Evolutionary conservation across 129 eudicot genomes (phyloP).

Genomic region (Ambrosia trifida): DNA sequence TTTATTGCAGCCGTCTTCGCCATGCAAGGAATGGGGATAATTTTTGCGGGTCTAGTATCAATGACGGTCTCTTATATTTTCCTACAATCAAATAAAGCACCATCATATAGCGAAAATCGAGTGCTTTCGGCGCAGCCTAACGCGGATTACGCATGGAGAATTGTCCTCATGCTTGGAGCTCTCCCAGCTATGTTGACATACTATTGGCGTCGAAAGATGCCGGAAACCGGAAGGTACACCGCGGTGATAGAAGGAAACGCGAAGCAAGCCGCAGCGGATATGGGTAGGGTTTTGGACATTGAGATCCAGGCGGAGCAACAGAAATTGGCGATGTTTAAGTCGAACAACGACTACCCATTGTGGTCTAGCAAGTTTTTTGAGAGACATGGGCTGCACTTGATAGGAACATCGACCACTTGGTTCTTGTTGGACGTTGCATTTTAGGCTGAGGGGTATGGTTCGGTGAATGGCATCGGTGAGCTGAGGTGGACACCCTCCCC

Average conservation of each 20-base stretch:
- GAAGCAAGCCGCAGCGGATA: constrained; percentile 61
- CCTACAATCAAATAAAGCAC: constrained; percentile 7
- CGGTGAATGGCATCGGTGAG: too few species aligned
- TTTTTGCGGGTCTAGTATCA: constrained; percentile 57
- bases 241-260: constrained; percentile 58
- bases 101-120: background rate
- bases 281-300: constrained; percentile 60
- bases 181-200: constrained; percentile 51
- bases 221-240: constrained; percentile 65
- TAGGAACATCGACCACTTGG: constrained; percentile 61
- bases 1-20: constrained; percentile 66
- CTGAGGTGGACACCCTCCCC: too few species aligned
- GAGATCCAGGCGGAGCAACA: constrained; percentile 51
- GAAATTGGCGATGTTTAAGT: constrained; percentile 37
- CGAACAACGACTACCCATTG: constrained; percentile 46
- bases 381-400: constrained; percentile 52
- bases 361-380: constrained; percentile 41
- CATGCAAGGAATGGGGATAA: constrained; percentile 66
- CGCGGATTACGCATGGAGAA: constrained; percentile 61
- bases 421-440: constrained; percentile 61
- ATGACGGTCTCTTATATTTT: constrained; percentile 44
- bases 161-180: constrained; percentile 59
- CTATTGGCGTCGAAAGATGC: constrained; percentile 71
- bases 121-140: constrained; percentile 42
- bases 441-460: too few species aligned